These are phyloP conservation scores for Capronia epimyces DNA, from an alignment of 2,329 filamentous ascomycete genomes.

Conservation along the genomic window DNA sequence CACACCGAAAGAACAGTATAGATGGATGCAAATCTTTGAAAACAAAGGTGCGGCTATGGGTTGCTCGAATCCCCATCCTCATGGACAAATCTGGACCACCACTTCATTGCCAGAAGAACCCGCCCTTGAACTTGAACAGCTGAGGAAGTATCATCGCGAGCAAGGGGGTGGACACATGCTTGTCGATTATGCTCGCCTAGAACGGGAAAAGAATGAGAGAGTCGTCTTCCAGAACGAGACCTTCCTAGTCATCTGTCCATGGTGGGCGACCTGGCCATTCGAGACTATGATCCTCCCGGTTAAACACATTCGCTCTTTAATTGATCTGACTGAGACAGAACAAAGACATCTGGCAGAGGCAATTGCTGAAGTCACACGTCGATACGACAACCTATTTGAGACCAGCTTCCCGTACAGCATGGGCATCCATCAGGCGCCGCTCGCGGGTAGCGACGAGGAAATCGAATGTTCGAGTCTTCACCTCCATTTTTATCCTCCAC, in stretches of 20 bases:
- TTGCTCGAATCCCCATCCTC: conserved; percentile 95
- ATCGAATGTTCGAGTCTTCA: conserved; percentile 86
- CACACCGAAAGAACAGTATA: conserved; percentile 67
- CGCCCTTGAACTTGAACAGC: conserved; percentile 67
- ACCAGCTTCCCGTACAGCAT: conserved; percentile 97
- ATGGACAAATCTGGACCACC: conserved; percentile 94
- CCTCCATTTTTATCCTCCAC: conserved; percentile 94
- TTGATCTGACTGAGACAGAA: conserved; percentile 71
- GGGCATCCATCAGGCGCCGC: conserved; percentile 89
- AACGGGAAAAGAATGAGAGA: conserved; percentile 74
- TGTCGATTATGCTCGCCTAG: conserved; percentile 78
- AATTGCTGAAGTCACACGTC: conserved; percentile 78
- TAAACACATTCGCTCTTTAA: conserved; percentile 73
- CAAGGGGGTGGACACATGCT: conserved; percentile 71
- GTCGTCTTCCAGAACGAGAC: conserved; percentile 80
- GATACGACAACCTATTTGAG: conserved; percentile 96
- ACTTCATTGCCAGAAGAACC: conserved; percentile 88
- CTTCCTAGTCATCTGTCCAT: conserved; percentile 86
- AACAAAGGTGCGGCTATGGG: conserved; percentile 98
- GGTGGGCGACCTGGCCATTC: conserved; percentile 98
- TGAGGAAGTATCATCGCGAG: conserved; percentile 70
- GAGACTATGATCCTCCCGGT: conserved; percentile 87
- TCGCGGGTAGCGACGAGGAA: conserved; percentile 75
- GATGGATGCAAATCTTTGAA: conserved; percentile 99
- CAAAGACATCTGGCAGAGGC: conserved; percentile 70